Conservation (phyloP, 23 red algal genomes). For the Gracilaria vermiculophylla region DNA sequence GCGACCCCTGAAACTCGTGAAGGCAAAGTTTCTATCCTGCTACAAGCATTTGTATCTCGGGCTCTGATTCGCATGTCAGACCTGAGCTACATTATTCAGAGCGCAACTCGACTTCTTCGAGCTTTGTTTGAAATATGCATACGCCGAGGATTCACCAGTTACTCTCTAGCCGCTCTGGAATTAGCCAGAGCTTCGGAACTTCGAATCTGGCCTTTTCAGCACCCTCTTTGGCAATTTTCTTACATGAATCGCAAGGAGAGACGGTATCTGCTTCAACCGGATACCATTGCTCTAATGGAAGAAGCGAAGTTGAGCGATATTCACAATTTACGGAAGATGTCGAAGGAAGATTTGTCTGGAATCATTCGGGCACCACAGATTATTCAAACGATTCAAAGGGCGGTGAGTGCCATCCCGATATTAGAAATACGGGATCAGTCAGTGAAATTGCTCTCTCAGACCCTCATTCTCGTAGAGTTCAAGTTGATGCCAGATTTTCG, state of each 20-base stretch:
- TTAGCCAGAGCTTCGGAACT: slow-evolving; percentile 74
- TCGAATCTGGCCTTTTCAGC: slow-evolving; percentile 90
- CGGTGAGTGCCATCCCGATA: slow-evolving; percentile 51
- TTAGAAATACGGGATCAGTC: slow-evolving; percentile 38
- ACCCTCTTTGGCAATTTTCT: slow-evolving; percentile 83
- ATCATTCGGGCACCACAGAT: slow-evolving; percentile 61
- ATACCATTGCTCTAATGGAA: slow-evolving; percentile 52
- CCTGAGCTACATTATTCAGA: slow-evolving; percentile 87
- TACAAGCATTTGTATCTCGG: slow-evolving; percentile 91
- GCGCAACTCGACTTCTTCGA: slow-evolving; percentile 59
- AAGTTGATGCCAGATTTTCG: slow-evolving; percentile 67
- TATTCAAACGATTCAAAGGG: slow-evolving; percentile 40
- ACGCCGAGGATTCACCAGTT: slow-evolving; percentile 55
- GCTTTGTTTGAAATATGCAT: slow-evolving; percentile 88
- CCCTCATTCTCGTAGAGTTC: slow-evolving; percentile 51
- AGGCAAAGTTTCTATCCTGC: slow-evolving; percentile 88
- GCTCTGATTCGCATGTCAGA: slow-evolving; percentile 74
- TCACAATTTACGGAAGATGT: slow-evolving; percentile 33
- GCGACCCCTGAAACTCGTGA: slow-evolving; percentile 54
- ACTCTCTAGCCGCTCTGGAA: slow-evolving; percentile 72
- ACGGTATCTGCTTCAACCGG: slow-evolving; percentile 19
- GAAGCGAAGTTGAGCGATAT: background rate
- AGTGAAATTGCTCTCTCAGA: slow-evolving; percentile 49
- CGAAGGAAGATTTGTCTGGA: slow-evolving; percentile 34
- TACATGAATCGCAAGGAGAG: slow-evolving; percentile 32